Evolutionary conservation across 352 stramenopile species (phyloP).

Genomic region (Aphanomyces stellatus): DNA sequence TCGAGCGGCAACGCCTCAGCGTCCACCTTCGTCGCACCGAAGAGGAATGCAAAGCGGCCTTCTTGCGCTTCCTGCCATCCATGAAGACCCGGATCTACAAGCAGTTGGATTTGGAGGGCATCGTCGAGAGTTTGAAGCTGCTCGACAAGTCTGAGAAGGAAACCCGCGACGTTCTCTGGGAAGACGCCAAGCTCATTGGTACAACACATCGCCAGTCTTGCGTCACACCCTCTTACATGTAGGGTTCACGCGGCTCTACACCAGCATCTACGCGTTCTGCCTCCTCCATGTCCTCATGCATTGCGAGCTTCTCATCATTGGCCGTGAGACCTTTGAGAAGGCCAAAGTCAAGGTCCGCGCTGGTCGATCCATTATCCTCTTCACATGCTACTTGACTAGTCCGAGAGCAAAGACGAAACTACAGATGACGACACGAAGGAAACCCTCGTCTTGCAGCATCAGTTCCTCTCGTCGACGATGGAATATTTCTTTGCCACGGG

Average conservation of each 20-base stretch:
- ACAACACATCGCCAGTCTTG: background rate
- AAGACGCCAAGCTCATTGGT: constrained; percentile 17
- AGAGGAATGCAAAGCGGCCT: constrained; percentile 17
- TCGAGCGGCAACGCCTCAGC: constrained; percentile 1
- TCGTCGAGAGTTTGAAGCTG: constrained; percentile 15
- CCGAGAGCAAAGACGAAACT: background rate
- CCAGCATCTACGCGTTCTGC: constrained; percentile 14
- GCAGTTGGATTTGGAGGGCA: constrained; percentile 14
- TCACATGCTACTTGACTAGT: background rate
- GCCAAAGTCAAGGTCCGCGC: background rate
- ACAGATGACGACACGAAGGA: background rate
- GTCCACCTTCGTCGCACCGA: constrained; percentile 12
- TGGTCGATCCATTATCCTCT: background rate
- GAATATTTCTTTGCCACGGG: constrained; percentile 18
- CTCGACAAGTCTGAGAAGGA: constrained; percentile 17
- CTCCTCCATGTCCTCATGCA: constrained; percentile 13
- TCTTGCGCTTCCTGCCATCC: constrained; percentile 18
- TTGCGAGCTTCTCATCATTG: constrained; percentile 17
- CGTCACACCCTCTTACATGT: background rate
- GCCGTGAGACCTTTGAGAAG: constrained; percentile 17
- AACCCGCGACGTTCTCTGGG: constrained; percentile 15
- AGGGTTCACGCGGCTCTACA: constrained; percentile 10
- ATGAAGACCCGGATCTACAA: constrained; percentile 18
- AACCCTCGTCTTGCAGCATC: constrained; percentile 1
- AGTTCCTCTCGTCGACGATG: constrained; percentile 18